Evolutionary conservation across 257 asterid genomes (phyloP).

Genomic region (Schizonepeta tenuifolia): DNA sequence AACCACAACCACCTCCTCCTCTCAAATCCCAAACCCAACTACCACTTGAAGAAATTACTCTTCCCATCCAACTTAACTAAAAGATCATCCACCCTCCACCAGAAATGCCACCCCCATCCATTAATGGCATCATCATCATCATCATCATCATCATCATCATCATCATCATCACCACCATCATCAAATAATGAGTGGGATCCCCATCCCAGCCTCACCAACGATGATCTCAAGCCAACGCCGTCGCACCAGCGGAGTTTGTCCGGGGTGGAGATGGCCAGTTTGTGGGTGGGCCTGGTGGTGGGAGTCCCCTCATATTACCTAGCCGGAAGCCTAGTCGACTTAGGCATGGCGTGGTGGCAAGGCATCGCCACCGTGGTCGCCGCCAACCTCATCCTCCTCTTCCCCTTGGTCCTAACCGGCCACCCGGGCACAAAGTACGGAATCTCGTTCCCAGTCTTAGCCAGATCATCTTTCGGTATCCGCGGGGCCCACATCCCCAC

Average conservation of each 20-base stretch:
- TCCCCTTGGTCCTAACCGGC: conserved; percentile 76
- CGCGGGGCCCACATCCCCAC: conserved; percentile 90
- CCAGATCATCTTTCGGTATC: conserved; percentile 77
- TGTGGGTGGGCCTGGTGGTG: conserved; percentile 90
- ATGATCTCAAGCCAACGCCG: conserved; percentile 76
- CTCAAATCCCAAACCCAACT: conserved; percentile 31
- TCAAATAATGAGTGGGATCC: conserved; percentile 36
- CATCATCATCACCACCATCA: too few relatives aligned
- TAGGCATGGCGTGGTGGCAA: conserved; percentile 99
- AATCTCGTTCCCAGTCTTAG: conserved; percentile 83
- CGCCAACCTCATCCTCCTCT: conserved; percentile 63
- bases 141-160: not conserved
- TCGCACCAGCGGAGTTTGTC: conserved; percentile 56
- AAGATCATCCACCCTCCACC: conserved; percentile 12
- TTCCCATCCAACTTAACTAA: conserved; percentile 25
- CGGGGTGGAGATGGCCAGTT: conserved; percentile 74
- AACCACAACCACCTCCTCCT: conserved; percentile 34
- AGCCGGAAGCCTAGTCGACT: conserved; percentile 93
- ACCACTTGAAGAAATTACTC: conserved; percentile 11
- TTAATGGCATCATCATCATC: conserved; percentile 50
- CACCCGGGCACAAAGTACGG: conserved; percentile 85
- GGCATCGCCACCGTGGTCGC: conserved; percentile 87
- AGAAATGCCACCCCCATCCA: conserved; percentile 17
- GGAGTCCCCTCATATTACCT: conserved; percentile 89
- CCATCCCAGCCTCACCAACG: conserved; percentile 71